phyloP scores from a whole-genome alignment of 305 asterid species.

The Andrographis paniculata region DNA sequence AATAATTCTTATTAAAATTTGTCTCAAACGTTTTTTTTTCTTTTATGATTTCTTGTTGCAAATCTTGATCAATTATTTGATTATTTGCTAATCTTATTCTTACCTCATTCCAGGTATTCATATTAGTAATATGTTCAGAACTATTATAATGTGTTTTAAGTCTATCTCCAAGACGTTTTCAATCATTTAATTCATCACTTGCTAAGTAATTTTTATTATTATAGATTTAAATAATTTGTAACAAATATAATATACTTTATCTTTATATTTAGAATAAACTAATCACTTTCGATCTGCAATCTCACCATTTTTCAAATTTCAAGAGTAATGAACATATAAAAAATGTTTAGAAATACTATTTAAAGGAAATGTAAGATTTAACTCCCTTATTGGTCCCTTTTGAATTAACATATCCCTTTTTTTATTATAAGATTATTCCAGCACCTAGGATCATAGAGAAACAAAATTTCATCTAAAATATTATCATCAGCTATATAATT shows the following conservation, averaged over 20 bases:
- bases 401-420: background rate
- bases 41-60: no score
- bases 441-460: background rate
- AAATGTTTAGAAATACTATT: background rate
- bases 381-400: background rate
- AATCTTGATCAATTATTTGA: no score
- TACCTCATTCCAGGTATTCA: no score
- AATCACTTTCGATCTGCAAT: background rate
- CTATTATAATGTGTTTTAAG: background rate
- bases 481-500: no score
- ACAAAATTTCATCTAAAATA: no score
- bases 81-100: no score
- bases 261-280: no score
- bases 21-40: no score
- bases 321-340: background rate
- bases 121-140: no score
- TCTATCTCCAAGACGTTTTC: conserved; percentile 1
- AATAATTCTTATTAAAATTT: no score
- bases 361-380: background rate
- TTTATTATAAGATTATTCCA: conserved; percentile 6
- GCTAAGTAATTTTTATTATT: background rate
- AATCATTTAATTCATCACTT: background rate
- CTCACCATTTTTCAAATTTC: background rate
- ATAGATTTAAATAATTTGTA: background rate
- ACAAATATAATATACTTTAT: background rate